A percentile compares a stretch with the other conserved stretches of the same genome.
These are phyloP conservation scores for Tulasnella sp. DNA, from an alignment of 768 basidiomycete genomes.

Conservation along the genomic window DNA sequence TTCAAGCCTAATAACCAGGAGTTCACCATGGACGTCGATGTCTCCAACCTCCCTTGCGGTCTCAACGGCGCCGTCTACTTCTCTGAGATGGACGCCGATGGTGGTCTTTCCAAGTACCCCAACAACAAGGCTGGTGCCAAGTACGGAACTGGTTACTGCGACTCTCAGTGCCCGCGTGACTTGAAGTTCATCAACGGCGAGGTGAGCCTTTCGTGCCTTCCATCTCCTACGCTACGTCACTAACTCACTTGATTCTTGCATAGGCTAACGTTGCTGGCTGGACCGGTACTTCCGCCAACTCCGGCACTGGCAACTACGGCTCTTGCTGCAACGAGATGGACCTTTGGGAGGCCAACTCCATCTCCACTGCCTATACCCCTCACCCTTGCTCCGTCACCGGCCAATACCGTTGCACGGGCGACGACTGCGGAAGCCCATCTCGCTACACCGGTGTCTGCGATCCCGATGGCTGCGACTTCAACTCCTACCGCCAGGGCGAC, in stretches of 20 bases:
- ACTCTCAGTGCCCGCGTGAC: slow-evolving; percentile 48
- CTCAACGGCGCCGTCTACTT: slow-evolving; percentile 55
- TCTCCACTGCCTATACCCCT: slow-evolving; percentile 40
- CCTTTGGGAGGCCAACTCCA: slow-evolving; percentile 47
- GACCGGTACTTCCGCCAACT: slow-evolving; percentile 29
- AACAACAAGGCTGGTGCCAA: slow-evolving; percentile 46
- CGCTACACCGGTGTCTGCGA: slow-evolving; percentile 31
- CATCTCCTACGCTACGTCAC: not conserved
- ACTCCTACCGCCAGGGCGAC: slow-evolving; percentile 47
- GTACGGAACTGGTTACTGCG: slow-evolving; percentile 57
- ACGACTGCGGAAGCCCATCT: slow-evolving; percentile 15
- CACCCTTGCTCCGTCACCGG: slow-evolving; percentile 37
- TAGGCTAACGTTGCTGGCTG: slow-evolving; percentile 41
- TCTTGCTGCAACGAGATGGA: slow-evolving; percentile 51
- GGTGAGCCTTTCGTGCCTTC: slow-evolving; percentile 24
- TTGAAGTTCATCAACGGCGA: slow-evolving; percentile 49
- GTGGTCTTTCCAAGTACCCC: slow-evolving; percentile 37
- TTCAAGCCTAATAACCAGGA: slow-evolving; percentile 46
- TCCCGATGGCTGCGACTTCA: slow-evolving; percentile 50
- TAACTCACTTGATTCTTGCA: not conserved
- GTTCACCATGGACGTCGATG: slow-evolving; percentile 50
- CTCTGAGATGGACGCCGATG: slow-evolving; percentile 46
- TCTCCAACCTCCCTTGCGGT: slow-evolving; percentile 45
- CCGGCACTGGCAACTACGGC: slow-evolving; percentile 36
- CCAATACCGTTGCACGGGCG: slow-evolving; percentile 35